Conservation (phyloP, 345 rosid species). For the Camelina neglecta region DNA sequence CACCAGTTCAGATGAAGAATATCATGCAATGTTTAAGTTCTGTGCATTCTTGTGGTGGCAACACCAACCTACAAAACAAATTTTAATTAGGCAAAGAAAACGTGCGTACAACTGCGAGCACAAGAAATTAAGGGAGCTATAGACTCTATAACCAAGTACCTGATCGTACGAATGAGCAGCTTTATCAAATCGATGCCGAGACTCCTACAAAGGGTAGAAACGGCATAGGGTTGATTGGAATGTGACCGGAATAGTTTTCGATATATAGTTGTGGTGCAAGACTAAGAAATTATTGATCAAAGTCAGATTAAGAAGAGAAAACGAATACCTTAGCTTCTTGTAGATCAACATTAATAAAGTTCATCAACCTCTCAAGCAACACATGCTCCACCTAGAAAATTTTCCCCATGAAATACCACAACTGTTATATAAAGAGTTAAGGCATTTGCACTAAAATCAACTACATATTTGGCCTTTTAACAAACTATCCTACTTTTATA, state of each 20-base stretch:
- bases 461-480: not conserved
- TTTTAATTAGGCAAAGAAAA: not conserved
- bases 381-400: conserved; percentile 78
- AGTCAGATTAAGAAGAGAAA: conserved; percentile 1
- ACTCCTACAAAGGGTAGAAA: conserved; percentile 61
- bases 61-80: not conserved
- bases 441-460: not conserved
- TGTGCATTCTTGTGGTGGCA: not conserved
- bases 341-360: conserved; percentile 71
- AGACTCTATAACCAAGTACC: conserved; percentile 53
- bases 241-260: not conserved
- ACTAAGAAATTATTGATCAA: conserved; percentile 11
- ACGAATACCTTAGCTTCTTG: conserved; percentile 73
- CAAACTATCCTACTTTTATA: not conserved
- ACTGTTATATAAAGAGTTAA: conserved; percentile 14
- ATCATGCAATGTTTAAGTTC: not conserved
- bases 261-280: not conserved
- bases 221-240: conserved; percentile 18
- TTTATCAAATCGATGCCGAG: conserved; percentile 72
- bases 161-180: conserved; percentile 72
- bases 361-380: conserved; percentile 69
- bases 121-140: conserved; percentile 11
- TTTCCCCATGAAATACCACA: not conserved
- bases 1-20: conserved; percentile 26
- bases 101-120: conserved; percentile 6